These are phyloP conservation scores for Rheum nobile DNA, from an alignment of 148 eudicot genomes.

Conservation along the genomic window DNA sequence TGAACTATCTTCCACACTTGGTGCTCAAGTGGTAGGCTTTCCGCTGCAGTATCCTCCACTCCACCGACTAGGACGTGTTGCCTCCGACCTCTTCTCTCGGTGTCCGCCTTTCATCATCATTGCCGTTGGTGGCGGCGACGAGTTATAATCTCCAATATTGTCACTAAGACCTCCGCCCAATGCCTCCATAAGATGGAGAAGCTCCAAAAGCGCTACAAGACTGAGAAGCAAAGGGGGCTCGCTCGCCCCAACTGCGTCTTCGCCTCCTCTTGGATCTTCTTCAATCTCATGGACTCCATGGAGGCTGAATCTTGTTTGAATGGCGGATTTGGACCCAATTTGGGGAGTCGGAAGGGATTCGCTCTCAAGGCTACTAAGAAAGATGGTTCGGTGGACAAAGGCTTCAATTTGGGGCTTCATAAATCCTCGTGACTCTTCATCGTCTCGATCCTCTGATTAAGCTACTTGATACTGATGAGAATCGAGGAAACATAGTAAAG, in stretches of 20 bases:
- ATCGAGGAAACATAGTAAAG: too few relatives aligned
- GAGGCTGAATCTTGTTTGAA: slow-evolving; percentile 25
- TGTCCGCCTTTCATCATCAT: slow-evolving; percentile 21
- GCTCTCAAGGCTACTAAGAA: neutral
- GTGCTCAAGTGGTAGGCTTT: slow-evolving; percentile 71
- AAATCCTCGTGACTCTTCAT: too few relatives aligned
- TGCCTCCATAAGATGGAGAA: slow-evolving; percentile 91
- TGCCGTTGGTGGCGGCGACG: neutral
- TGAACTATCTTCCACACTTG: too few relatives aligned
- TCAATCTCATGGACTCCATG: slow-evolving; percentile 56
- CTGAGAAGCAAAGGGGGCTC: slow-evolving; percentile 49
- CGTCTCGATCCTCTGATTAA: too few relatives aligned
- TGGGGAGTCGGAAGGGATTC: neutral
- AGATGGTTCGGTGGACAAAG: neutral
- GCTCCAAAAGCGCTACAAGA: slow-evolving; percentile 63
- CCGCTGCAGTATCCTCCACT: slow-evolving; percentile 61
- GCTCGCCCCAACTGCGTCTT: slow-evolving; percentile 14
- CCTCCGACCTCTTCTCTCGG: slow-evolving; percentile 29
- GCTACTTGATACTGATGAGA: too few relatives aligned
- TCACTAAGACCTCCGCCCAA: slow-evolving; percentile 49
- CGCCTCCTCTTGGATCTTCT: slow-evolving; percentile 60
- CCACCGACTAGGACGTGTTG: slow-evolving; percentile 73
- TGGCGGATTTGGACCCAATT: slow-evolving; percentile 1
- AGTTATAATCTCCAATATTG: slow-evolving; percentile 4
- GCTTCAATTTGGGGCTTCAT: slow-evolving; percentile 15